Base-by-base conservation (phyloP, 129 eudicot species). In the Escallonia herrerae region DNA sequence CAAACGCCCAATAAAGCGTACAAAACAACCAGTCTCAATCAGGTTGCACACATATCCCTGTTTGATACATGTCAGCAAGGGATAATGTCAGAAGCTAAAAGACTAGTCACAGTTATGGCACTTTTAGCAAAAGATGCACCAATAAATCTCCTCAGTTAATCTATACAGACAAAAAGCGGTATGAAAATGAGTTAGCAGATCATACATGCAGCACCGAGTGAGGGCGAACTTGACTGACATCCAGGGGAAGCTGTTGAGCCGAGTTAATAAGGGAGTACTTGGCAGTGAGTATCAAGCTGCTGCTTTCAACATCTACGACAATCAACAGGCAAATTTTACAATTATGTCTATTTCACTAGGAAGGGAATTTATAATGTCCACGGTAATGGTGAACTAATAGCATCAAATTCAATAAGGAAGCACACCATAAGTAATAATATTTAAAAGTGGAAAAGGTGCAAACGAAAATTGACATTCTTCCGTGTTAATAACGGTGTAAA, bases 1-100 rank as follows among this genome's bases (percentile, higher is more conserved):
- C 71, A 93, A 74, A 15, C 89, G 98, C 43, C 96, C 96, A 78
- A 91, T 8, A 70, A 74, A 91, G 62, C 98, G 95, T 70, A 93
- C 95, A 77, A 93, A 93, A 73, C 96, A 87, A 59, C 98, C 98
- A 57, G 80, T 77, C 58, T 88, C 96, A 54, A 93, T 93, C 56
- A 88, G 48, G 68, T 93, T 93, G 46, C 96, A 88, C 45, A 93
- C 76, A 63, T 93, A 93, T 43, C 98, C 98, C 97, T 90, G 87
- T 57, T 57, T 60, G 60, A 73, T 43, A 73, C 58, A 71, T 3
- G 48, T 63, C 69, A 58, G 40, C 7, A 42, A 14, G 53, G 6
- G 2, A 45, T 55, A 60, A 47, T 40, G 15, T 40, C 11, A 53
- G 33, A 66, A 52, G 49, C 42, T 7, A 53, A 42, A 49, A 42